A percentile compares a stretch with the other conserved stretches of the same genome.
Evolutionary conservation across 23 red algal species (phyloP).

Genomic region (Gracilaria domingensis): DNA sequence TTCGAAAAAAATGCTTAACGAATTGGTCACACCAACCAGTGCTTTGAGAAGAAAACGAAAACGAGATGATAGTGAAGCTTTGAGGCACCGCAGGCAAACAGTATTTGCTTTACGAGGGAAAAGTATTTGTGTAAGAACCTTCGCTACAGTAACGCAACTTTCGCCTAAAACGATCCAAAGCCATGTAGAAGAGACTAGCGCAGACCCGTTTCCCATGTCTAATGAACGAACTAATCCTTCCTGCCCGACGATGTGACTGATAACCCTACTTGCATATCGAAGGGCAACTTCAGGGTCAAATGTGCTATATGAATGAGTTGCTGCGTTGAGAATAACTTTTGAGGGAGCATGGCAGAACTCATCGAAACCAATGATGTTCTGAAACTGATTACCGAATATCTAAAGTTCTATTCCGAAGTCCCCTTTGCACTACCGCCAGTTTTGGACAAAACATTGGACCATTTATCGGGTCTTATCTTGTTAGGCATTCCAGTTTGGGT

Average conservation of each 20-base stretch:
- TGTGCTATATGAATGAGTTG: neutral
- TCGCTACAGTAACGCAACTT: too few species aligned
- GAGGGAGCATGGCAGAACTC: slow-evolving; percentile 43
- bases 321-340: slow-evolving; percentile 9
- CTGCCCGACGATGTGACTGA: slow-evolving; percentile 6
- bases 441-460: slow-evolving; percentile 22
- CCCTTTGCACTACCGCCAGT: neutral
- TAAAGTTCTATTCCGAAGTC: slow-evolving; percentile 40
- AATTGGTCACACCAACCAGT: too few species aligned
- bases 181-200: too few species aligned
- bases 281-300: neutral
- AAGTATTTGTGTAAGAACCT: too few species aligned
- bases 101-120: too few species aligned
- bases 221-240: neutral
- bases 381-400: slow-evolving; percentile 31
- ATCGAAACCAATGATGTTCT: slow-evolving; percentile 35
- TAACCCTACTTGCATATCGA: neutral
- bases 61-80: too few species aligned
- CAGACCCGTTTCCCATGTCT: too few species aligned
- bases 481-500: slow-evolving; percentile 40
- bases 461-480: slow-evolving; percentile 7
- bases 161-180: too few species aligned
- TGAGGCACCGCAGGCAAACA: too few species aligned
- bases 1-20: too few species aligned
- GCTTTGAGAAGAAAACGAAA: too few species aligned